Base-by-base conservation (phyloP, 1,284 basidiomycete genomes). In the Golubevia pallescens region DNA sequence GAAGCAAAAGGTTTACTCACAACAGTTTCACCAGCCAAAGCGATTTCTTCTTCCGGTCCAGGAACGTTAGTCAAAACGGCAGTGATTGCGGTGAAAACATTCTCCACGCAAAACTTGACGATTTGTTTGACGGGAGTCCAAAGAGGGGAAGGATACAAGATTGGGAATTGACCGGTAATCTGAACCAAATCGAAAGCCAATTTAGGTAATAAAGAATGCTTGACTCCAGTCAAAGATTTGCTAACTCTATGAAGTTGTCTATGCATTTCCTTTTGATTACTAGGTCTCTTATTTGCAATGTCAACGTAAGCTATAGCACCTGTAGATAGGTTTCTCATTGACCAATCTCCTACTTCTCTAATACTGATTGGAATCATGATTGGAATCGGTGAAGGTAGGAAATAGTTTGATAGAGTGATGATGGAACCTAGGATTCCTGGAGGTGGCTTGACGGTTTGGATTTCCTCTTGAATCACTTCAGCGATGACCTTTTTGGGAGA, bases 21-120 rank as follows among this genome's bases (percentile, higher is more conserved):
- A 23, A 80, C 74, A 32, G 73, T 61, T 28, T 67, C 53, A 2
- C 70, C 79, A 0, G 71, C 79, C 5, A 81, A 60, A 34, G 63
- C 16, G 60, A 79, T 71, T 8, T 72, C 66, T 59, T 74, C 67
- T 53, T 69, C 70, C 16, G 69, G 65, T 19, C 81, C 81, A 14
- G 81, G 81, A 10, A 84, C 81, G 55, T 84, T 84, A 21, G 81
- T 84, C 16, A 82, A 66, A 2, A 84, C 76, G 7, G 78, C 80
- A 1, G 71, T 73, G 38, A 76, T 70, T 2, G 53, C 70, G 6
- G 69, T 66, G n/a, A 78, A 52, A 21, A 66, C 55, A 48, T 54
- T 48, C 10, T 60, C 58, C 1, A 55, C 20, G 28, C 10, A 14
- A 10, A 13, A 34, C 4, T 24, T 13, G 5, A 69, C 57, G 3